Conservation (phyloP, 176 grass and related monocot species). For the Olyra latifolia region DNA sequence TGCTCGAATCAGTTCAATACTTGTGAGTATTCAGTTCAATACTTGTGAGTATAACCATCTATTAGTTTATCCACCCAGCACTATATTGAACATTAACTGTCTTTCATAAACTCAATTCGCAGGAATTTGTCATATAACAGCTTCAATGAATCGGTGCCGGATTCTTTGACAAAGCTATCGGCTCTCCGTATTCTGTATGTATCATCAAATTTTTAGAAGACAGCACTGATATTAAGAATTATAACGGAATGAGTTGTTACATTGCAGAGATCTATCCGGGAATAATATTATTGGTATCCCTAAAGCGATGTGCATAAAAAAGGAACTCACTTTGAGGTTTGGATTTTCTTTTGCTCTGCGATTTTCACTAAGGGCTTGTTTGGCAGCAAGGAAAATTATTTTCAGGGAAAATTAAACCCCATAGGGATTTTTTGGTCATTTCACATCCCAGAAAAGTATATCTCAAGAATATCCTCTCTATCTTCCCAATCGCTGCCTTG, state of each 20-base stretch:
- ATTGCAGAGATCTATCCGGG: slow-evolving; percentile 3
- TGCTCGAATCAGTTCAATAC: background rate
- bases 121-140: slow-evolving; percentile 1
- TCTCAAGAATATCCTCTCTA: too few relatives aligned
- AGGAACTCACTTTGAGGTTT: too few relatives aligned
- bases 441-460: too few relatives aligned
- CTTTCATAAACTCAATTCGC: background rate
- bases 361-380: too few relatives aligned
- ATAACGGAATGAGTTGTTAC: background rate
- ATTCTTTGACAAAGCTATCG: background rate
- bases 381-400: too few relatives aligned
- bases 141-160: background rate
- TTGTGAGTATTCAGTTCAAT: too few relatives aligned
- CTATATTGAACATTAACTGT: background rate
- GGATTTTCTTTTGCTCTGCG: too few relatives aligned
- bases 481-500: too few relatives aligned
- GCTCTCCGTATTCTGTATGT: background rate
- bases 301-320: background rate
- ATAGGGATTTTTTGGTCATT: too few relatives aligned
- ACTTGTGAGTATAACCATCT: background rate
- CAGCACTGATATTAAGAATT: background rate
- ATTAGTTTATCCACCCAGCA: background rate
- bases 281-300: background rate
- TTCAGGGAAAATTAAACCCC: too few relatives aligned
- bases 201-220: background rate